Conservation (phyloP, 169 alveolate genomes). For the Cryptosporidium parvum region DNA sequence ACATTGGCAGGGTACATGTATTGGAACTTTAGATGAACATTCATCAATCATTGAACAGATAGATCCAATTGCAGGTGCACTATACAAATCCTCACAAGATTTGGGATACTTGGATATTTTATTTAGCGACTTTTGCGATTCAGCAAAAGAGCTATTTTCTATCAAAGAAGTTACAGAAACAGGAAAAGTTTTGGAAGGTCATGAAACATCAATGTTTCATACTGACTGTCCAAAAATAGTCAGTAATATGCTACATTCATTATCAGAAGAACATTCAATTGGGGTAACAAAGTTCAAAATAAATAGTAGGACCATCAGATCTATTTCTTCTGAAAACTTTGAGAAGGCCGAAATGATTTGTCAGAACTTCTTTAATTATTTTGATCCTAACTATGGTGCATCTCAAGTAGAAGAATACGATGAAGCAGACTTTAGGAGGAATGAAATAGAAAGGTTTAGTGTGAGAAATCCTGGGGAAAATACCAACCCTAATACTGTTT, state of each 20-base stretch:
- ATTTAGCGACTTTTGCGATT: slow-evolving; percentile 48
- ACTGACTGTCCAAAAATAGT: slow-evolving; percentile 55
- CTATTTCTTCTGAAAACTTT: slow-evolving; percentile 47
- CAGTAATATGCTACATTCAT: slow-evolving; percentile 35
- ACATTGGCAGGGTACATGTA: slow-evolving; percentile 75
- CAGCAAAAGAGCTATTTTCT: slow-evolving; percentile 22
- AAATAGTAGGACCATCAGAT: neutral
- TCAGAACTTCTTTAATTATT: slow-evolving; percentile 48
- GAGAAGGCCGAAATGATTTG: slow-evolving; percentile 66
- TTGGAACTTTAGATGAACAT: slow-evolving; percentile 29
- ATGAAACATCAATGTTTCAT: slow-evolving; percentile 63
- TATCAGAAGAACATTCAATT: slow-evolving; percentile 34
- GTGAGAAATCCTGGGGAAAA: neutral
- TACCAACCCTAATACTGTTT: neutral
- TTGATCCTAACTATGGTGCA: slow-evolving; percentile 64
- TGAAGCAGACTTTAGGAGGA: neutral
- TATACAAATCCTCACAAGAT: slow-evolving; percentile 54
- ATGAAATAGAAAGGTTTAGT: neutral
- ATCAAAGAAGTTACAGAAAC: slow-evolving; percentile 65
- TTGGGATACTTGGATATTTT: slow-evolving; percentile 59
- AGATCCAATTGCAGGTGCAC: slow-evolving; percentile 72
- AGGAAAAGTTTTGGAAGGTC: slow-evolving; percentile 56
- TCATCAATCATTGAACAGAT: slow-evolving; percentile 32
- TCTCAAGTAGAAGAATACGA: slow-evolving; percentile 64
- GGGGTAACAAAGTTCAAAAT: neutral